Evolutionary conservation across 2,329 filamentous ascomycete genomes (phyloP).

Genomic region (Colletotrichum abscissum): DNA sequence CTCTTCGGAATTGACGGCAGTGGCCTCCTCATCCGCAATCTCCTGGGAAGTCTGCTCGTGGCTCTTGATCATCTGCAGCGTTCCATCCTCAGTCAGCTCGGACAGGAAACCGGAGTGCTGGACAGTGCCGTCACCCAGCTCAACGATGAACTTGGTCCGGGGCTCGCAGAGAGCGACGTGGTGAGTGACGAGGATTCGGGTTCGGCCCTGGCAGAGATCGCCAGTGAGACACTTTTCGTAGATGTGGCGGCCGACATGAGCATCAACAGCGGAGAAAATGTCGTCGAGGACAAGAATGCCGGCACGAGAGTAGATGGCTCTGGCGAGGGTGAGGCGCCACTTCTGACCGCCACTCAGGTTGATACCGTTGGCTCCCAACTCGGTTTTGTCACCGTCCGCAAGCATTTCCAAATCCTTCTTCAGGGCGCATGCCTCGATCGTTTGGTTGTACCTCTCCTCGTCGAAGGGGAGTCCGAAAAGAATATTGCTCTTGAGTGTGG

Average conservation of each 20-base stretch:
- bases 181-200: constrained; percentile 83
- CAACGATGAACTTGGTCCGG: constrained; percentile 78
- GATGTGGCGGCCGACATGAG: constrained; percentile 82
- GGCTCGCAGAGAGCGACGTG: constrained; percentile 79
- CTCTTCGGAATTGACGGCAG: constrained; percentile 66
- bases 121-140: constrained; percentile 76
- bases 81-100: constrained; percentile 70
- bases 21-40: constrained; percentile 62
- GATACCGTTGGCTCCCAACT: constrained; percentile 87
- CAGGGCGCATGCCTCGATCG: constrained; percentile 78
- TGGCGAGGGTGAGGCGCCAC: constrained; percentile 83
- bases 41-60: constrained; percentile 62
- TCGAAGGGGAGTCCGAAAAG: constrained; percentile 80
- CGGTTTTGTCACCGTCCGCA: constrained; percentile 80
- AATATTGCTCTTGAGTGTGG: constrained; percentile 82
- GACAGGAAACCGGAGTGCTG: constrained; percentile 72
- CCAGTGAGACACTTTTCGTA: constrained; percentile 82
- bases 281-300: constrained; percentile 84
- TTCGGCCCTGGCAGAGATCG: constrained; percentile 75
- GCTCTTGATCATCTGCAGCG: constrained; percentile 66
- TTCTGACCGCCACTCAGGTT: constrained; percentile 87
- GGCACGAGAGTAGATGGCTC: constrained; percentile 83
- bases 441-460: constrained; percentile 75
- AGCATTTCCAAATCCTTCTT: constrained; percentile 82
- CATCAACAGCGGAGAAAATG: constrained; percentile 85